Percentiles rank a stretch among this genome's conserved stretches.
These are phyloP conservation scores for Scleroderma bovista DNA, from an alignment of 768 basidiomycete genomes.

Conservation along the genomic window DNA sequence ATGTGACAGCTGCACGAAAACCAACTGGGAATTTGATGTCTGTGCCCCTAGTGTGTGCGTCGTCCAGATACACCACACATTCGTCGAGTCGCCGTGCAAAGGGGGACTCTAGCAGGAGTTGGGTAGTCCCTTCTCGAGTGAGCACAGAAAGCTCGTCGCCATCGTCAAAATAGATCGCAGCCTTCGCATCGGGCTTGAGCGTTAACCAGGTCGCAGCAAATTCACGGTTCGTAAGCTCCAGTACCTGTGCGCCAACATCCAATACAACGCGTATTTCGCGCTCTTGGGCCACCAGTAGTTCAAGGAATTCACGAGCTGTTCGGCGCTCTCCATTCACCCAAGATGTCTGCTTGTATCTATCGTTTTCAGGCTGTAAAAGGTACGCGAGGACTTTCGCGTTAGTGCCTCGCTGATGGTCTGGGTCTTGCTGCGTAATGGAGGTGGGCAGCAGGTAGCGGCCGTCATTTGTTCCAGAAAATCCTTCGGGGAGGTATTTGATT, in stretches of 20 bases:
- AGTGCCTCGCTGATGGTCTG: constrained; percentile 31
- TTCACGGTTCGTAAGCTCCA: constrained; percentile 42
- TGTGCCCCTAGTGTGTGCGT: constrained; percentile 37
- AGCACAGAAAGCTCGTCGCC: constrained; percentile 30
- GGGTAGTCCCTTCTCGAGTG: constrained; percentile 22
- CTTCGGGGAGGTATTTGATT: constrained; percentile 1
- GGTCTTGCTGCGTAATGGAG: constrained; percentile 28
- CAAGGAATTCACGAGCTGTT: constrained; percentile 17
- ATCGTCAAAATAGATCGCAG: constrained; percentile 30
- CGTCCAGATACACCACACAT: constrained; percentile 35
- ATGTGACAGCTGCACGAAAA: constrained; percentile 33
- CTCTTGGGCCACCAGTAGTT: constrained; percentile 27
- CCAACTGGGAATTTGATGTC: constrained; percentile 33
- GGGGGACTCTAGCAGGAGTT: constrained; percentile 28
- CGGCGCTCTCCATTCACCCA: constrained; percentile 10
- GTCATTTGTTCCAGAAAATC: constrained; percentile 39
- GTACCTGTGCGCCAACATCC: constrained; percentile 54
- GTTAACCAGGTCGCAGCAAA: constrained; percentile 39
- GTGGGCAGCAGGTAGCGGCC: constrained; percentile 33
- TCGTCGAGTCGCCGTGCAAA: constrained; percentile 30
- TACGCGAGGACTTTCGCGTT: constrained; percentile 38
- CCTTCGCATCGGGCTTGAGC: constrained; percentile 9
- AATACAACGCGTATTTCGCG: constrained; percentile 42
- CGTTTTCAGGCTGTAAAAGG: constrained; percentile 22
- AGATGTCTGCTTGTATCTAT: constrained; percentile 13